phyloP scores from a whole-genome alignment of 371 early-diverging fungal genomes.

The Lichtheimia ornata region DNA sequence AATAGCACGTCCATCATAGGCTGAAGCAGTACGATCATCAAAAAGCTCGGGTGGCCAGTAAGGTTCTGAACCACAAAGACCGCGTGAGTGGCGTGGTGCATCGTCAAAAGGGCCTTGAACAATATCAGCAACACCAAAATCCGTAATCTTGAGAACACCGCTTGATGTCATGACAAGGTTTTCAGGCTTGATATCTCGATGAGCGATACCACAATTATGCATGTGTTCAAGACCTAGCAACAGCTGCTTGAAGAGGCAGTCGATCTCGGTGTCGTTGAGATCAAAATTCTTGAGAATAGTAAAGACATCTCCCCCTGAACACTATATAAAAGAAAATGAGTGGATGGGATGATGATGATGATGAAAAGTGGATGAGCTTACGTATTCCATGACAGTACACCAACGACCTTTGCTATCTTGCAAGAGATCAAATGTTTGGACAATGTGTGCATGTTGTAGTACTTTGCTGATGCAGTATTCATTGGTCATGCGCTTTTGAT shows the following conservation, averaged over 20 bases:
- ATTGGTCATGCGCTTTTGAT: conserved; percentile 41
- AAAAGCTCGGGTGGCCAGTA: conserved; percentile 36
- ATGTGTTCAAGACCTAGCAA: conserved; percentile 71
- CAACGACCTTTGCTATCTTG: conserved; percentile 29
- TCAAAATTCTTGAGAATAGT: conserved; percentile 28
- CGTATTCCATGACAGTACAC: conserved; percentile 51
- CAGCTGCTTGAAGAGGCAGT: conserved; percentile 61
- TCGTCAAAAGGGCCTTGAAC: conserved; percentile 32
- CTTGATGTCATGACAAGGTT: conserved; percentile 62
- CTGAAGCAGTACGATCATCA: background rate
- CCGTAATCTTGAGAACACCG: conserved; percentile 65
- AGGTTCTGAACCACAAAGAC: conserved; percentile 33
- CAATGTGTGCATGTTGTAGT: conserved; percentile 29
- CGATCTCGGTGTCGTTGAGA: conserved; percentile 27
- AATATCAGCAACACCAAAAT: conserved; percentile 73
- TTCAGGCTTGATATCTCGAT: conserved; percentile 76
- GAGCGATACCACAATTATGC: conserved; percentile 72
- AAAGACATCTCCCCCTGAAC: conserved; percentile 42
- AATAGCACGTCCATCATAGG: conserved; percentile 30
- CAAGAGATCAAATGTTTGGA: conserved; percentile 33
- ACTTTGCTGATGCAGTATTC: conserved; percentile 41
- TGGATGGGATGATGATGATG: background rate
- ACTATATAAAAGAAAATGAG: conserved; percentile 17
- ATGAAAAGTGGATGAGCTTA: conserved; percentile 13
- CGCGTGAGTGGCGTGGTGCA: conserved; percentile 15